These are phyloP conservation scores for Cavenderia fasciculata DNA, from an alignment of 78 protist genomes.

Conservation along the genomic window DNA sequence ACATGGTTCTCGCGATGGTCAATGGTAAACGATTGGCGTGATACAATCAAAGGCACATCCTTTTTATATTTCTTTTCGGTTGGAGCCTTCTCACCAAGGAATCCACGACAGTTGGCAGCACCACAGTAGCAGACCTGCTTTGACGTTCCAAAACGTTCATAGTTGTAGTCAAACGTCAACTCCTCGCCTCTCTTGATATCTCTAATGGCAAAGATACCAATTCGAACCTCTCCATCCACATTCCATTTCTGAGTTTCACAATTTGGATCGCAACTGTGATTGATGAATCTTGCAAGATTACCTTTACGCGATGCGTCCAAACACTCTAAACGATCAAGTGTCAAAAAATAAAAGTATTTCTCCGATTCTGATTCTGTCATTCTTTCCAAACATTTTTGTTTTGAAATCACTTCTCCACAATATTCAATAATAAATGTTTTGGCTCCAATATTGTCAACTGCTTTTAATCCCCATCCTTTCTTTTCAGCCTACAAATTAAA, in stretches of 20 bases:
- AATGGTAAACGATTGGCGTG: not conserved
- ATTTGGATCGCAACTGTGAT: conserved; percentile 88
- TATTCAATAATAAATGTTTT: conserved; percentile 84
- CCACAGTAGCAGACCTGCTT: conserved; percentile 78
- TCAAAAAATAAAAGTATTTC: conserved; percentile 77
- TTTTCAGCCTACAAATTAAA: conserved; percentile 42
- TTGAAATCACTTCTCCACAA: conserved; percentile 85
- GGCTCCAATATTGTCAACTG: conserved; percentile 13
- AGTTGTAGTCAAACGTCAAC: conserved; percentile 90
- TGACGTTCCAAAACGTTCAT: conserved; percentile 78
- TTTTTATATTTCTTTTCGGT: not conserved
- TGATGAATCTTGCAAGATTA: conserved; percentile 78
- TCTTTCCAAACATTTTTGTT: conserved; percentile 27
- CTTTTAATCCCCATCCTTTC: conserved; percentile 85
- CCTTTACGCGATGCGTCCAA: conserved; percentile 87
- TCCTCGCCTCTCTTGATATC: conserved; percentile 73
- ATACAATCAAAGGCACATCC: not conserved
- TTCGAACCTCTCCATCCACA: conserved; percentile 77
- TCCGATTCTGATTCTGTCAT: conserved; percentile 32
- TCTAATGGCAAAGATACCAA: conserved; percentile 87
- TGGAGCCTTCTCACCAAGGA: conserved; percentile 45
- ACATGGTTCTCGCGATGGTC: not conserved
- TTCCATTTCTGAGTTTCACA: conserved; percentile 88
- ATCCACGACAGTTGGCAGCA: conserved; percentile 61
- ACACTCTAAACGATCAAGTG: conserved; percentile 49